A percentile compares a stretch with the other conserved stretches of the same genome.
Evolutionary conservation across 495 filamentous ascomycete species (phyloP).

Genomic region (Immersiella caudata): DNA sequence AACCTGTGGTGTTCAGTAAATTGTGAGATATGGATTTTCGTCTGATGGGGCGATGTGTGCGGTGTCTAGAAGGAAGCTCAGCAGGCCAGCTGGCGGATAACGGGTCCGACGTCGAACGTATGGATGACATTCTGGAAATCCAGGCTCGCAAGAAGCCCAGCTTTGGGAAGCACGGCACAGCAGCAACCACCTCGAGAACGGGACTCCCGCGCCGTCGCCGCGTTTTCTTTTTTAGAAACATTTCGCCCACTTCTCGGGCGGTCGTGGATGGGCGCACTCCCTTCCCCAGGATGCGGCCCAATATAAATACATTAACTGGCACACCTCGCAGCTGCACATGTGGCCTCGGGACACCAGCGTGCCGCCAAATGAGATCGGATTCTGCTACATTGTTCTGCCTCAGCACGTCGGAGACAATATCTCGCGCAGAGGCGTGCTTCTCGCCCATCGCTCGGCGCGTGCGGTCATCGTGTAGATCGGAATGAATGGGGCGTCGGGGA

Average conservation of each 20-base stretch:
- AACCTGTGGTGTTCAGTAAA: background rate
- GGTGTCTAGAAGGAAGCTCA: conserved; percentile 3
- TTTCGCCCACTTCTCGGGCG: conserved; percentile 13
- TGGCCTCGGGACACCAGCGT: conserved; percentile 30
- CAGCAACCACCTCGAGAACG: conserved; percentile 16
- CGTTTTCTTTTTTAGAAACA: conserved; percentile 30
- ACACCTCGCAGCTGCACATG: conserved; percentile 35
- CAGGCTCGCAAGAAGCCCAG: conserved; percentile 7
- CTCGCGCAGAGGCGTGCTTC: background rate
- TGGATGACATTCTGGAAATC: conserved; percentile 3
- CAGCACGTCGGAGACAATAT: conserved; percentile 4
- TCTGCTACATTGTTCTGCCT: conserved; percentile 20
- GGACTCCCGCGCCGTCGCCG: conserved; percentile 21
- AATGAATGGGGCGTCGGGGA: background rate
- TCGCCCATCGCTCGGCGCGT: conserved; percentile 4
- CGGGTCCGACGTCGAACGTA: background rate
- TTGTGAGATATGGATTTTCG: background rate
- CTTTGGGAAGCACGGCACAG: conserved; percentile 16
- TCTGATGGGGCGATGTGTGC: background rate
- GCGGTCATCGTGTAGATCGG: background rate
- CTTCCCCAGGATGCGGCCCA: conserved; percentile 30
- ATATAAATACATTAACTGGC: conserved; percentile 38
- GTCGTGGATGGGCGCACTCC: conserved; percentile 18
- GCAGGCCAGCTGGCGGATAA: background rate
- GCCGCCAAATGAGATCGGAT: conserved; percentile 34